A percentile compares a stretch with the other conserved stretches of the same genome.
phyloP scores from a whole-genome alignment of 1,139 yeast genomes.

The Blastobotrys petasosporus region DNA sequence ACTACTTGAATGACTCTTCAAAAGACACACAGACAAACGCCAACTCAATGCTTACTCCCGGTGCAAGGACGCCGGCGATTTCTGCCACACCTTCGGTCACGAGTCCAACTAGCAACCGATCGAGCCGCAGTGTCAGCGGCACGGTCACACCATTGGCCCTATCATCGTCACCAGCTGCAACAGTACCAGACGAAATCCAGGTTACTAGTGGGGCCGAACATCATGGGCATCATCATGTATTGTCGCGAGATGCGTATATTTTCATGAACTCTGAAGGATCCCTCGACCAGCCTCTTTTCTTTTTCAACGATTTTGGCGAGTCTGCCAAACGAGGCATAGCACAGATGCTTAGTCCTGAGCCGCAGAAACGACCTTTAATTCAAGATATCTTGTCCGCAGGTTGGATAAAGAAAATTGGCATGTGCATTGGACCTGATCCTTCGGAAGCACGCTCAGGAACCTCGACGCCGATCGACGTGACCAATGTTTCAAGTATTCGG shows the following conservation, averaged over 20 bases:
- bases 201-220: neutral
- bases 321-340: slow-evolving; percentile 25
- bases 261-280: slow-evolving; percentile 2
- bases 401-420: slow-evolving; percentile 70
- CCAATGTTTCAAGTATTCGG: slow-evolving; percentile 13
- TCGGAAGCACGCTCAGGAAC: slow-evolving; percentile 9
- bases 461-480: slow-evolving; percentile 13
- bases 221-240: slow-evolving; percentile 7
- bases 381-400: slow-evolving; percentile 68
- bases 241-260: slow-evolving; percentile 3
- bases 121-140: too few relatives aligned
- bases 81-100: neutral
- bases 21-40: neutral
- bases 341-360: slow-evolving; percentile 64
- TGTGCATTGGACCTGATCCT: slow-evolving; percentile 50
- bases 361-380: slow-evolving; percentile 64
- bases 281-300: slow-evolving; percentile 14
- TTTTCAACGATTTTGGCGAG: slow-evolving; percentile 28
- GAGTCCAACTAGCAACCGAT: neutral
- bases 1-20: slow-evolving; percentile 1
- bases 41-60: slow-evolving; percentile 1
- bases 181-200: slow-evolving; percentile 49
- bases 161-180: slow-evolving; percentile 58
- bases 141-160: too few relatives aligned
- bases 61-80: neutral